These are phyloP conservation scores for Penicillium sp. DNA, from an alignment of 2,329 filamentous ascomycete species.

Conservation along the genomic window DNA sequence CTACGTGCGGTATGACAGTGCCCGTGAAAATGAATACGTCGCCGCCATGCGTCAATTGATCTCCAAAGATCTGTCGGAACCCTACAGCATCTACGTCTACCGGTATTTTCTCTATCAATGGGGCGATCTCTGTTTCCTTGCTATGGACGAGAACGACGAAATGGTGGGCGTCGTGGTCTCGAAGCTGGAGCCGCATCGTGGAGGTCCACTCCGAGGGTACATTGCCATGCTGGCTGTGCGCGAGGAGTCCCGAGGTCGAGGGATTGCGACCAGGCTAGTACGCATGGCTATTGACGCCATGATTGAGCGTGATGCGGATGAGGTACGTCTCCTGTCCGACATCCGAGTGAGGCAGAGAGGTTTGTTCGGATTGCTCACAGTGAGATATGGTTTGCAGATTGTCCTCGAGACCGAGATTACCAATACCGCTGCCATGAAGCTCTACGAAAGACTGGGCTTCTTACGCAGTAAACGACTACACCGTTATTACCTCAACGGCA, in stretches of 20 bases:
- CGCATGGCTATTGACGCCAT: constrained; percentile 86
- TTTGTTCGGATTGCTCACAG: constrained; percentile 10
- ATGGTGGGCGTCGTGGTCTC: constrained; percentile 89
- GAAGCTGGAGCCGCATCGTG: constrained; percentile 85
- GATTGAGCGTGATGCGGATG: constrained; percentile 75
- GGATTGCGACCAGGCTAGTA: constrained; percentile 86
- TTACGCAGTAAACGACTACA: constrained; percentile 86
- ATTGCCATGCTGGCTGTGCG: constrained; percentile 98
- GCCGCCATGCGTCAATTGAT: constrained; percentile 87
- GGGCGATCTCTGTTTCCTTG: constrained; percentile 93
- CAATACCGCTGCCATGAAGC: constrained; percentile 79
- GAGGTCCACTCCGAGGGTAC: constrained; percentile 83
- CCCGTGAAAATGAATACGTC: constrained; percentile 62
- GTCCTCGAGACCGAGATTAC: constrained; percentile 94
- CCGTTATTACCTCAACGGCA: constrained; percentile 94
- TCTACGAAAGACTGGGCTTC: constrained; percentile 92
- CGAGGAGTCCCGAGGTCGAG: constrained; percentile 69
- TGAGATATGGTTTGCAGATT: constrained; percentile 44
- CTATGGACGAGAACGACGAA: constrained; percentile 45
- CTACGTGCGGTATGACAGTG: constrained; percentile 55
- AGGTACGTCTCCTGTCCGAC: constrained; percentile 43
- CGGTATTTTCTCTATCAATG: constrained; percentile 97
- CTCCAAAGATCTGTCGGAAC: constrained; percentile 92
- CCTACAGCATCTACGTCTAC: constrained; percentile 99
- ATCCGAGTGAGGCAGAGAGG: neutral